phyloP scores from a whole-genome alignment of 139 green algal genomes.

The Chlorella sp. region DNA sequence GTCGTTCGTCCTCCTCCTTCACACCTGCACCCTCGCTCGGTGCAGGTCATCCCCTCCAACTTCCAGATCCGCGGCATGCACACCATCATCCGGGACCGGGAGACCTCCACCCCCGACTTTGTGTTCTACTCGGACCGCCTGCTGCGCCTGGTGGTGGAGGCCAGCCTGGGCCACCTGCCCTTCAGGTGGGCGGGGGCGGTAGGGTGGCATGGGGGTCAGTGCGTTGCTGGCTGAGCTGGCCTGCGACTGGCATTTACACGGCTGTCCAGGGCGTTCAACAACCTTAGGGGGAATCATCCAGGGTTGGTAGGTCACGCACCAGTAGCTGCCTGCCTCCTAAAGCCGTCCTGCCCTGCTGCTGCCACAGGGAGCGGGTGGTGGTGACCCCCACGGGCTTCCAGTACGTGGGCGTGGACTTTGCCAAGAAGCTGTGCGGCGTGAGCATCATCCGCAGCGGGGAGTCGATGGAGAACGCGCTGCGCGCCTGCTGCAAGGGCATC shows the following conservation, averaged over 20 bases:
- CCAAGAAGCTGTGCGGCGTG: conserved; percentile 93
- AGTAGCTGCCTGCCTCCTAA: background rate
- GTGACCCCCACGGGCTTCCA: conserved; percentile 84
- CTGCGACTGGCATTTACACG: no score
- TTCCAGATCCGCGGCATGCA: conserved; percentile 97
- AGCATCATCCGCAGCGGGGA: conserved; percentile 94
- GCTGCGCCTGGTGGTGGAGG: conserved; percentile 86
- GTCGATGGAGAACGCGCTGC: conserved; percentile 96
- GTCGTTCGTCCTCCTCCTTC: background rate
- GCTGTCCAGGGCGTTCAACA: no score
- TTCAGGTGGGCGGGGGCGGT: conserved; percentile 58
- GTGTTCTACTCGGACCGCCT: conserved; percentile 95
- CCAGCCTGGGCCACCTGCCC: conserved; percentile 90
- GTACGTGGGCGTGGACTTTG: conserved; percentile 97
- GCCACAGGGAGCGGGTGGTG: conserved; percentile 78
- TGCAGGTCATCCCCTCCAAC: conserved; percentile 92
- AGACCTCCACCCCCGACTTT: conserved; percentile 90
- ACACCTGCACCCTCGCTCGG: conserved; percentile 45
- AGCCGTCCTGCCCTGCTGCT: background rate
- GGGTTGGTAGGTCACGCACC: background rate
- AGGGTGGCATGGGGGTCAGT: background rate
- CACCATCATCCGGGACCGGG: conserved; percentile 93
- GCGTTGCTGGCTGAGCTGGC: no score
- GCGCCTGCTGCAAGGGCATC: conserved; percentile 97
- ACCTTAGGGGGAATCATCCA: no score